phyloP scores from a whole-genome alignment of 2,329 filamentous ascomycete species.

The Curvularia lunata region DNA sequence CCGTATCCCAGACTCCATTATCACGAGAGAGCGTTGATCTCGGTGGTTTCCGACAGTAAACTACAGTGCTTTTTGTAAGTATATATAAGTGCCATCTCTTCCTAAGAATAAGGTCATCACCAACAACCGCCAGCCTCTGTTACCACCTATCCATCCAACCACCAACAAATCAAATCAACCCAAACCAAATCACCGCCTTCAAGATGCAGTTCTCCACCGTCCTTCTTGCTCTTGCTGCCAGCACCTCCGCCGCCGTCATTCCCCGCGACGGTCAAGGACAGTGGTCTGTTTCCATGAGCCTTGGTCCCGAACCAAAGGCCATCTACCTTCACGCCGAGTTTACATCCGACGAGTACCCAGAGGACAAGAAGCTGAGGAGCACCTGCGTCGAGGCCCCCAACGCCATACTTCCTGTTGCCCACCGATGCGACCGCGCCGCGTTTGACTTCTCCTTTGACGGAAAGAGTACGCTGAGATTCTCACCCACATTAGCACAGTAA shows the following conservation, averaged over 20 bases:
- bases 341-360: background rate
- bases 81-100: background rate
- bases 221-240: background rate
- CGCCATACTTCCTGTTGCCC: background rate
- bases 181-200: background rate
- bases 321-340: background rate
- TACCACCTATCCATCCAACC: background rate
- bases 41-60: background rate
- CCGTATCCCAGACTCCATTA: background rate
- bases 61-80: background rate
- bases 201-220: background rate
- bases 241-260: background rate
- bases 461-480: background rate
- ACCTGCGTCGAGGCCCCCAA: background rate
- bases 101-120: background rate
- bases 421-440: background rate
- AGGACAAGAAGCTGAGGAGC: background rate
- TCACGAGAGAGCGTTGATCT: background rate
- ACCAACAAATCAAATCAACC: too few species aligned
- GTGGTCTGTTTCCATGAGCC: background rate
- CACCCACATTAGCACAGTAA: background rate
- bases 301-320: background rate
- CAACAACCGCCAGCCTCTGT: background rate
- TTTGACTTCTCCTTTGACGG: background rate
- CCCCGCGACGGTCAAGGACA: background rate